These are phyloP conservation scores for Liriodendron chinense DNA, from an alignment of 164 flowering plant genomes.

Conservation along the genomic window DNA sequence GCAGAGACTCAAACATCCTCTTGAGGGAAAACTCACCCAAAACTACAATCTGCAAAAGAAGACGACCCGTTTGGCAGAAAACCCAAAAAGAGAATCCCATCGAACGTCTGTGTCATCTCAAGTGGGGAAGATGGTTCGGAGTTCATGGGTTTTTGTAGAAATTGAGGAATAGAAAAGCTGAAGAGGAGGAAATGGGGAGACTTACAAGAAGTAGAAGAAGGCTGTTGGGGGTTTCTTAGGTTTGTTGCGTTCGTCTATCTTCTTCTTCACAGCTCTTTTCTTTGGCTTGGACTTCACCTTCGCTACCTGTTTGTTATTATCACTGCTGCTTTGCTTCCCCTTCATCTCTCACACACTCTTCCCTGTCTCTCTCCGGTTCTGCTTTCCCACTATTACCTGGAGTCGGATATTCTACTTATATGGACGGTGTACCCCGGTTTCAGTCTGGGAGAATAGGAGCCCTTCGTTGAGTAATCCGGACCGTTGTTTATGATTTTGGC, in stretches of 20 bases:
- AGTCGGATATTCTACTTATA: too few species aligned
- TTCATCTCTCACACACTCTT: conserved; percentile 1
- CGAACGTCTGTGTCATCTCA: too few species aligned
- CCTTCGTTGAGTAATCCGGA: too few species aligned
- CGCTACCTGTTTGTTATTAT: not conserved
- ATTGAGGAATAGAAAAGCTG: not conserved
- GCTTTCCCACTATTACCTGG: too few species aligned
- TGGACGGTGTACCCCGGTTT: too few species aligned
- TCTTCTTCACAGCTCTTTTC: conserved; percentile 7
- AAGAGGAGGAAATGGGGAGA: not conserved
- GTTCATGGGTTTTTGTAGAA: not conserved
- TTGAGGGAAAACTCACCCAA: not conserved
- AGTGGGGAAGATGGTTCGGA: not conserved
- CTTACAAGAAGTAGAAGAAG: conserved; percentile 20
- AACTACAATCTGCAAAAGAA: not conserved
- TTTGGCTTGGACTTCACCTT: conserved; percentile 5
- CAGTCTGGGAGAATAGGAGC: too few species aligned
- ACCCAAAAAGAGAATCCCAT: not conserved
- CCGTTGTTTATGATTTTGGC: too few species aligned
- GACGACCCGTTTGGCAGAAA: not conserved
- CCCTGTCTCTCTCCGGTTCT: too few species aligned
- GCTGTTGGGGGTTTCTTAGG: conserved; percentile 18
- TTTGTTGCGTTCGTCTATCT: conserved; percentile 2
- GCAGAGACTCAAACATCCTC: not conserved
- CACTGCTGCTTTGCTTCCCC: not conserved